phyloP scores from a whole-genome alignment of 2,329 filamentous ascomycete genomes.

The Nannizziopsis arthrosporioides region DNA sequence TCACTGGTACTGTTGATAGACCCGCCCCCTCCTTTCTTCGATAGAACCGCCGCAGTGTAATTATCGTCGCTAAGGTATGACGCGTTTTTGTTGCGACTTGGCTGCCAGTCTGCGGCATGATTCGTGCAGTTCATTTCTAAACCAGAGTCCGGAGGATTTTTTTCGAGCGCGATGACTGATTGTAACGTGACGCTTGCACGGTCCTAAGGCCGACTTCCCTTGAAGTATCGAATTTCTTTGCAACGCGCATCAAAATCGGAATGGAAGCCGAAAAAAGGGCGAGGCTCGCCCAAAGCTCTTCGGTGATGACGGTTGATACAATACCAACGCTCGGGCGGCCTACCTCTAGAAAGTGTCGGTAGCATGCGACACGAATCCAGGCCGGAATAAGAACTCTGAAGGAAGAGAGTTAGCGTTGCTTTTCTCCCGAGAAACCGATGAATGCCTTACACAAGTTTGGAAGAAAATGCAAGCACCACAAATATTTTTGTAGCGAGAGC shows the following conservation, averaged over 20 bases:
- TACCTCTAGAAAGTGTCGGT: neutral
- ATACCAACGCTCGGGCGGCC: constrained; percentile 1
- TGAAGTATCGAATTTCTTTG: constrained; percentile 3
- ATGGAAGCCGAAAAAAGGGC: constrained; percentile 4
- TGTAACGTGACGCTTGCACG: neutral
- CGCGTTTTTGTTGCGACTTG: neutral
- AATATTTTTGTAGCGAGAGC: neutral
- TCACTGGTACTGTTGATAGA: constrained; percentile 6
- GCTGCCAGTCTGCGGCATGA: neutral
- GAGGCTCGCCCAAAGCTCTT: constrained; percentile 7
- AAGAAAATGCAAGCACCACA: constrained; percentile 2
- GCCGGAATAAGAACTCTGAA: constrained; percentile 1
- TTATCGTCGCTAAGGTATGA: neutral
- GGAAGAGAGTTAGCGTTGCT: neutral
- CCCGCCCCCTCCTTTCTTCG: neutral
- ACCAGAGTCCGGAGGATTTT: neutral
- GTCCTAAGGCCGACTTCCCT: constrained; percentile 2
- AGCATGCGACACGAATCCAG: constrained; percentile 3
- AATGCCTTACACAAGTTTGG: constrained; percentile 1
- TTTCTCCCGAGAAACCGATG: neutral
- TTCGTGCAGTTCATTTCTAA: neutral
- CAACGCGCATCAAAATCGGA: constrained; percentile 6
- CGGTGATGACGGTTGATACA: constrained; percentile 3
- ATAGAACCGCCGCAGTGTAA: neutral
- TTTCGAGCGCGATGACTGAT: constrained; percentile 1